Conservation (phyloP, 352 stramenopile species). For the Globisporangium heterothallicum region DNA sequence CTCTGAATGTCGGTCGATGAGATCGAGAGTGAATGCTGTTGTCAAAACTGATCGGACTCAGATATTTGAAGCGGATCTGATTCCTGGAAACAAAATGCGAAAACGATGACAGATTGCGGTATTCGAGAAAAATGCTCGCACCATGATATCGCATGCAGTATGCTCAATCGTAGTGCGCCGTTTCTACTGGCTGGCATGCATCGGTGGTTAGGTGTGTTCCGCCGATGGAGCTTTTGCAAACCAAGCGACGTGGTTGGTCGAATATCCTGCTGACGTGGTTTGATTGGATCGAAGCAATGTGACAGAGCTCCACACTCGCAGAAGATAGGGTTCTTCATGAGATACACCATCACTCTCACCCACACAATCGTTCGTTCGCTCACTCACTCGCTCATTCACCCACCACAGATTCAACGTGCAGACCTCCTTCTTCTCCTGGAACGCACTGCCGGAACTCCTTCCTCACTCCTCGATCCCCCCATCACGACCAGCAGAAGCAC, state of each 20-base stretch:
- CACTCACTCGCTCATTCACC: not conserved
- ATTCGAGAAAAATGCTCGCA: too few relatives aligned
- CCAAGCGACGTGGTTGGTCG: not conserved
- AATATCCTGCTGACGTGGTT: not conserved
- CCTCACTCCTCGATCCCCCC: not conserved
- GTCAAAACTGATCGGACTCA: too few relatives aligned
- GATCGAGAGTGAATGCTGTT: too few relatives aligned
- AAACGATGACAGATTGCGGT: too few relatives aligned
- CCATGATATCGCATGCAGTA: too few relatives aligned
- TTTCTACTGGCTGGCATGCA: too few relatives aligned
- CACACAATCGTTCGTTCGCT: not conserved
- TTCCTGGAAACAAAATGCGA: too few relatives aligned
- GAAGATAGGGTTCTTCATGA: not conserved
- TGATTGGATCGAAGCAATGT: not conserved
- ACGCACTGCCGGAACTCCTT: not conserved
- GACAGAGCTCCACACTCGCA: not conserved
- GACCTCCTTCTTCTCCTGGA: too few relatives aligned
- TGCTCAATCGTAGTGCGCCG: too few relatives aligned
- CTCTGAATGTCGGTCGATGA: too few relatives aligned
- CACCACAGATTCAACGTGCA: slow-evolving; percentile 1
- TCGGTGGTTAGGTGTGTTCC: slow-evolving; percentile 10
- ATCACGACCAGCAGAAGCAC: not conserved
- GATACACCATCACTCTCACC: not conserved
- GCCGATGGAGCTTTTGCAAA: slow-evolving; percentile 8
- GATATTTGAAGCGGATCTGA: too few relatives aligned